Base-by-base conservation (phyloP, 2,329 filamentous ascomycete genomes). In the Aspergillus clavatus region DNA sequence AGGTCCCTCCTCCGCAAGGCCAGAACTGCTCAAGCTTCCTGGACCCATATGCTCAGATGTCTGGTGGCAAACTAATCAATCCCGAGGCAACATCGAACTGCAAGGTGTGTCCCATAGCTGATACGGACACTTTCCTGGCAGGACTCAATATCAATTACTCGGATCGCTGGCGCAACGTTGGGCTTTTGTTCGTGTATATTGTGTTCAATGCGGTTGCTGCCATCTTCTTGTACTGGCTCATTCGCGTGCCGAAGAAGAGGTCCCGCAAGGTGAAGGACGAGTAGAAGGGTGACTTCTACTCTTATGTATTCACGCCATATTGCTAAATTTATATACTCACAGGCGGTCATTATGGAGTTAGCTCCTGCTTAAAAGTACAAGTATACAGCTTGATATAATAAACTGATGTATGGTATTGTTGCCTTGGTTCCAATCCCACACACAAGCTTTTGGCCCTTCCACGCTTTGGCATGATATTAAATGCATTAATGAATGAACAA, bases 21-120 rank as follows among this genome's bases (percentile, higher is more conserved):
- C 72, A 82, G 57, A 85, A 80, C 0, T 91, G 87, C 57, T 58
- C 62, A 0, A 59, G 73, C 0, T 89, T 88, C 56, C 82, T 85
- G 0, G 72, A 70, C 1, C 66, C 65, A 1, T 89, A 83, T 57
- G 72, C 80, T 5, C 46, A 70, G 0, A 69, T 63, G 0, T 65
- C 63, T n/a, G 48, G 65, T 0, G 85, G 84, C 0, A 83, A 82
- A 50, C 67, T 90, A 7, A 68, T 82, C 3, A 82, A 89, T 56
- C 75, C 79, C 0, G 65, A 76, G 3, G 80, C 78, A 0, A 81
- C 71, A 0, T 58, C 62, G 0, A 72, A 74, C 16, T 90, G 86
- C 67, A 72, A 77, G 54, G 86, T 60, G n/a, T 69, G 66, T 45
- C 24, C 54, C 7, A 48, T 67, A 28, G 48, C 53, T 2, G 53